phyloP scores from a whole-genome alignment of 257 asterid genomes.

The Leptodermis oblonga region DNA sequence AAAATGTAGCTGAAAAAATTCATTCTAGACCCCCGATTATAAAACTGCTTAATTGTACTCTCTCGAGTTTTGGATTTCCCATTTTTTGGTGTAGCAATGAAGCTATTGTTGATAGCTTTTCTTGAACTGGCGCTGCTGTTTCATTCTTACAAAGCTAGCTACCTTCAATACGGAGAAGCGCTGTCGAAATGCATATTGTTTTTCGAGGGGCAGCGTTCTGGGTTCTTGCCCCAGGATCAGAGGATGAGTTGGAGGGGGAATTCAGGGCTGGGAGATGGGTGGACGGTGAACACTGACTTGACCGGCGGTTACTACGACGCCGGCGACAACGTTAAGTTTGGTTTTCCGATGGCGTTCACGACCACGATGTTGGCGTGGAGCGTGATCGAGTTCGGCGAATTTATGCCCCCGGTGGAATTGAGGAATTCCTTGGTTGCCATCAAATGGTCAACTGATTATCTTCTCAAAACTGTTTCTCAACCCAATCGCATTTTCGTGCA shows the following conservation, averaged over 20 bases:
- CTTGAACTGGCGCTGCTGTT: slow-evolving; percentile 10
- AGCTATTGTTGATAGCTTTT: slow-evolving; percentile 19
- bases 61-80: neutral
- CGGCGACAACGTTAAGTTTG: slow-evolving; percentile 88
- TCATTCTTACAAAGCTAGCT: slow-evolving; percentile 29
- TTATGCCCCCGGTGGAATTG: slow-evolving; percentile 69
- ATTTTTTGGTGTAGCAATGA: slow-evolving; percentile 23
- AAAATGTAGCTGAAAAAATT: slow-evolving; percentile 20
- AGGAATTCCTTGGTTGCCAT: slow-evolving; percentile 73
- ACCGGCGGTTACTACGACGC: slow-evolving; percentile 98
- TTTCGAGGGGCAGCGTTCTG: slow-evolving; percentile 94
- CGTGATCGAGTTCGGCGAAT: slow-evolving; percentile 68
- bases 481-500: slow-evolving; percentile 88
- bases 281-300: slow-evolving; percentile 48
- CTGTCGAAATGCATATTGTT: slow-evolving; percentile 72
- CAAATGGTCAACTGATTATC: slow-evolving; percentile 84
- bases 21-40: neutral
- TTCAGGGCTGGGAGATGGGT: slow-evolving; percentile 88
- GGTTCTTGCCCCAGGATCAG: slow-evolving; percentile 78
- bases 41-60: neutral
- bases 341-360: slow-evolving; percentile 97
- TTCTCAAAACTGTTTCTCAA: slow-evolving; percentile 79
- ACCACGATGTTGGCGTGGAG: slow-evolving; percentile 97
- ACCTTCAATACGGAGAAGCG: slow-evolving; percentile 76
- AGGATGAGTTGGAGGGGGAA: slow-evolving; percentile 74